Base-by-base conservation (phyloP, 169 alveolate species). In the Perkinsus olseni region DNA sequence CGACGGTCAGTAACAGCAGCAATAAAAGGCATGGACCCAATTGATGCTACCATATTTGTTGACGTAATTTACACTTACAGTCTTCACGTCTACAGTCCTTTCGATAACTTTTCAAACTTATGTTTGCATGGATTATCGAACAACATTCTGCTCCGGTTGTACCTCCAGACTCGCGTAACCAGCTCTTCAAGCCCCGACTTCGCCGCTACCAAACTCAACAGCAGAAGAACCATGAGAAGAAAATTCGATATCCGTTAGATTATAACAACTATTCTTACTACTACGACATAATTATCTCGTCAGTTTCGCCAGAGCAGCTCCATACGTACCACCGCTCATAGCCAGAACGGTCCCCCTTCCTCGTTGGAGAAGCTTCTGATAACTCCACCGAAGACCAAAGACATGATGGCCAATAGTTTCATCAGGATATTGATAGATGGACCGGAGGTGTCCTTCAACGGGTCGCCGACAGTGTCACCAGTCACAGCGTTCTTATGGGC, bases 371-470 rank as follows among this genome's bases (percentile, higher is more conserved):
- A 95, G 39, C 39, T 74, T 37, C 74, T 93, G 94, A 97, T 96
- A 92, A 96, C 95, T 34, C 95, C 93, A 21, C 97, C 98, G 93
- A 97, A 97, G 51, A 97, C 98, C 74, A 97, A 96, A 13, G 98
- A 96, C 74, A 96, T 93, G 92, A 97, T 97, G 39, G 98, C 98
- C 39, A 97, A 95, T 24, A 97, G 96, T 94, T 97, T 97, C 51
- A 97, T 94, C 45, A 97, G 94, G 93, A 97, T 97, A 95, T 97
- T 96, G 93, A 97, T 95, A 38, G 98, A 95, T 28, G 99, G 99
- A 38, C 99, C 99, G 38, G 98, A 96, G 74, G 99, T 98, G 92
- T 98, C 99, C 96, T 98, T 98, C 92, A 98, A 95, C 74, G 99
- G 99, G 94, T 98, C 99, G 38, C 99, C 99, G 92, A 98, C 95